Conservation (phyloP, 345 rosid species). For the Eucalyptus sp. region DNA sequence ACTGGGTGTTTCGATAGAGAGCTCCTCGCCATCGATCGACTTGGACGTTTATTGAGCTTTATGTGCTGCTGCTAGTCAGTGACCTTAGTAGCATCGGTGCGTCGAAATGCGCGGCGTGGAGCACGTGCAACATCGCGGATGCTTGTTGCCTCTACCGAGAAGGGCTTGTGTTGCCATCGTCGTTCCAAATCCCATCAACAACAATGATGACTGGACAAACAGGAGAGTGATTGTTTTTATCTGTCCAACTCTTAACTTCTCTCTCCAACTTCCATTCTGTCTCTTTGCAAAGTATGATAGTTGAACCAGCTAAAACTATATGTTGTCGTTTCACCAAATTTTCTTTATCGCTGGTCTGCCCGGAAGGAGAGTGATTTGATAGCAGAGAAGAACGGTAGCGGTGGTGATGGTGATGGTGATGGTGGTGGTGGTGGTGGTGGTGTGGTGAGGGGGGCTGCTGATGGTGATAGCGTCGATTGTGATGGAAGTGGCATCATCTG, state of each 20-base stretch:
- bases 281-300: too few relatives aligned
- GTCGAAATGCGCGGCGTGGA: background rate
- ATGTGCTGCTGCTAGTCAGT: background rate
- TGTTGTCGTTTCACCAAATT: background rate
- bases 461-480: background rate
- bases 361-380: background rate
- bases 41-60: background rate
- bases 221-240: background rate
- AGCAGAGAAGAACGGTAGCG: background rate
- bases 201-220: rapidly evolving
- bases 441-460: background rate
- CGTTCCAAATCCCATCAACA: background rate
- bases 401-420: background rate
- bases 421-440: background rate
- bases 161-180: background rate
- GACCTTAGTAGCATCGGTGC: background rate
- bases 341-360: background rate
- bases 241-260: background rate
- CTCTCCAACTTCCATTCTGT: rapidly evolving
- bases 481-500: background rate
- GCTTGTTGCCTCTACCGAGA: background rate
- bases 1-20: background rate
- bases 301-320: background rate
- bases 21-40: background rate
- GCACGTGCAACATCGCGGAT: background rate